Conservation (phyloP, 768 basidiomycete species). For the Boletus reticuloceps region DNA sequence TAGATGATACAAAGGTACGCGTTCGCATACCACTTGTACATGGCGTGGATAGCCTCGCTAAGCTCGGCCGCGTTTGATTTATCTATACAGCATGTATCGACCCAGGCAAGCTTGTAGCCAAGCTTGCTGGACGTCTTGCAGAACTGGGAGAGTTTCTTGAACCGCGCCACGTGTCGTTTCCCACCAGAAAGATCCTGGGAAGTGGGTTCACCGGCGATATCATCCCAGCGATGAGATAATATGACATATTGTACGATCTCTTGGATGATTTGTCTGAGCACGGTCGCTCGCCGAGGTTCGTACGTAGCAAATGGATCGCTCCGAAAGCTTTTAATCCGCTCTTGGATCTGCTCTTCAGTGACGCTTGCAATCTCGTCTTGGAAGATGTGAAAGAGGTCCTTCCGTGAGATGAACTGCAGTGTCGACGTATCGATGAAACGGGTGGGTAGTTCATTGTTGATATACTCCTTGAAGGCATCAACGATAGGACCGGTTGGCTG, state of each 20-base stretch:
- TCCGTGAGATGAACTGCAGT: not conserved
- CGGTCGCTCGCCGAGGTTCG: not conserved
- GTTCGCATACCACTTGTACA: too few species aligned
- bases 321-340: too few species aligned
- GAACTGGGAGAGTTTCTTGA: constrained; percentile 1
- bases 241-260: constrained; percentile 5
- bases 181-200: not conserved
- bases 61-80: not conserved
- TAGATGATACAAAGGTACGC: constrained; percentile 14
- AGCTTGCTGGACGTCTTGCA: not conserved
- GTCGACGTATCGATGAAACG: too few species aligned
- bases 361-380: too few species aligned
- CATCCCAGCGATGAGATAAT: not conserved
- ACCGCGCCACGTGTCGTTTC: not conserved
- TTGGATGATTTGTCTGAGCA: constrained; percentile 4
- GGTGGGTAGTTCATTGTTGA: too few species aligned
- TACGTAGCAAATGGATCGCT: too few species aligned
- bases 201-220: not conserved
- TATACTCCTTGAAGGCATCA: too few species aligned
- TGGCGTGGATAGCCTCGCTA: too few species aligned
- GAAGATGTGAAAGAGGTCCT: not conserved
- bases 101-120: constrained; percentile 4
- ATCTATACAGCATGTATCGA: constrained; percentile 23
- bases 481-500: too few species aligned
- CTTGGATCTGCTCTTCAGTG: too few species aligned